These are phyloP conservation scores for Trichoderma breve DNA, from an alignment of 2,329 filamentous ascomycete species.

Conservation along the genomic window DNA sequence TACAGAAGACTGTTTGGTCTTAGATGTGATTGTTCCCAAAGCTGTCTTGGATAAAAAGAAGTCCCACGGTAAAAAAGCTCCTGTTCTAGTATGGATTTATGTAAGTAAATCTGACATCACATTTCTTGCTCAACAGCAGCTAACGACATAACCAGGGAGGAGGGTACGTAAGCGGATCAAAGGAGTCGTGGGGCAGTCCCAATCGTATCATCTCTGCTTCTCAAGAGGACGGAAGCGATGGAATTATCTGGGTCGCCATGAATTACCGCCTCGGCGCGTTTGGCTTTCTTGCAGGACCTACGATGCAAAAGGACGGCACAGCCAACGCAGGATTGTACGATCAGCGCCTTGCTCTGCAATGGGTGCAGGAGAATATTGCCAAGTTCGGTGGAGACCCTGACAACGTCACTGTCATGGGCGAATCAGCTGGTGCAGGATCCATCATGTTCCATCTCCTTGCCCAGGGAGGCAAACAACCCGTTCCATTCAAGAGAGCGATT, in stretches of 20 bases:
- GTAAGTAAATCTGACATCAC: neutral
- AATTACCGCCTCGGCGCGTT: slow-evolving; percentile 59
- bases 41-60: neutral
- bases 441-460: neutral
- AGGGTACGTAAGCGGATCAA: neutral
- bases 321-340: slow-evolving; percentile 61
- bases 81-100: neutral
- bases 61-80: neutral
- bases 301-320: slow-evolving; percentile 49
- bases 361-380: slow-evolving; percentile 50
- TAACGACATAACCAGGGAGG: neutral
- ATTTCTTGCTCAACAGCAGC: no score
- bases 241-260: neutral
- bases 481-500: neutral
- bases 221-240: neutral
- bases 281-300: slow-evolving; percentile 57
- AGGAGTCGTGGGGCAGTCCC: neutral
- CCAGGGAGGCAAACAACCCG: neutral
- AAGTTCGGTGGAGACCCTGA: neutral
- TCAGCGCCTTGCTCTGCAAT: slow-evolving; percentile 55
- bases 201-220: neutral
- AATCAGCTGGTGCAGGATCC: neutral
- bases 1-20: neutral
- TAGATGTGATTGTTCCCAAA: neutral
- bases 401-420: neutral